phyloP scores from a whole-genome alignment of 495 filamentous ascomycete genomes.

The Neurospora discreta region DNA sequence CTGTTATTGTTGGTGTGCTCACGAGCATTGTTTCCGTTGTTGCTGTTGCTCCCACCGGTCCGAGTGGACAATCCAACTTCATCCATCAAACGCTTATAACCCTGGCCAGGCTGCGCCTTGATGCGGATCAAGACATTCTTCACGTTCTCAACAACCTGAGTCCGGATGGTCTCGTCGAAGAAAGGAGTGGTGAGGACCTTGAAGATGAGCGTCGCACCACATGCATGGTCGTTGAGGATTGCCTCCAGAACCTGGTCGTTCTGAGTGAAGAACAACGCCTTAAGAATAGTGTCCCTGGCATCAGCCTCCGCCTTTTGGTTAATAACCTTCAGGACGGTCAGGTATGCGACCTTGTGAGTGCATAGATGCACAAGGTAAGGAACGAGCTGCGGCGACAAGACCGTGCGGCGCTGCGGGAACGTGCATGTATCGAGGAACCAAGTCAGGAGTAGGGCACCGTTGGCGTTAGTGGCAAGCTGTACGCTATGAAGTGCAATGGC shows the following conservation, averaged over 20 bases:
- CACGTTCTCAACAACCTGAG: slow-evolving; percentile 81
- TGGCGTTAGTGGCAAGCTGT: slow-evolving; percentile 90
- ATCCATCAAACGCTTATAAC: slow-evolving; percentile 97
- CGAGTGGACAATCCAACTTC: slow-evolving; percentile 75
- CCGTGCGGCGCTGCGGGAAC: slow-evolving; percentile 82
- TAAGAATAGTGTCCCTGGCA: slow-evolving; percentile 82
- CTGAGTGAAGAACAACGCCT: slow-evolving; percentile 87
- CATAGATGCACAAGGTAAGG: slow-evolving; percentile 95
- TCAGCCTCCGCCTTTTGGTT: slow-evolving; percentile 94
- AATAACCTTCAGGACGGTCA: slow-evolving; percentile 96
- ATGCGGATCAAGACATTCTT: slow-evolving; percentile 78
- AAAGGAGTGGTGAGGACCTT: slow-evolving; percentile 96
- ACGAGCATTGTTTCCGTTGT: slow-evolving; percentile 31
- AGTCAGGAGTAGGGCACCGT: slow-evolving; percentile 85
- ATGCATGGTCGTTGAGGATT: slow-evolving; percentile 82
- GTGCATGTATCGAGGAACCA: slow-evolving; percentile 99
- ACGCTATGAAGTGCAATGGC: slow-evolving; percentile 94
- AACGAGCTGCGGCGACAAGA: slow-evolving; percentile 84
- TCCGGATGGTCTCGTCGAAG: slow-evolving; percentile 85
- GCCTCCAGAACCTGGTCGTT: slow-evolving; percentile 82
- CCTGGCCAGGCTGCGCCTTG: slow-evolving; percentile 87
- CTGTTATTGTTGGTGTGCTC: slow-evolving; percentile 20
- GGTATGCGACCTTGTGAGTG: slow-evolving; percentile 96
- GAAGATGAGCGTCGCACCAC: slow-evolving; percentile 92
- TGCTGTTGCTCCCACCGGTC: slow-evolving; percentile 31